Base-by-base conservation (phyloP, 192 early-diverging fungal genomes). In the Allomyces javanicus region DNA sequence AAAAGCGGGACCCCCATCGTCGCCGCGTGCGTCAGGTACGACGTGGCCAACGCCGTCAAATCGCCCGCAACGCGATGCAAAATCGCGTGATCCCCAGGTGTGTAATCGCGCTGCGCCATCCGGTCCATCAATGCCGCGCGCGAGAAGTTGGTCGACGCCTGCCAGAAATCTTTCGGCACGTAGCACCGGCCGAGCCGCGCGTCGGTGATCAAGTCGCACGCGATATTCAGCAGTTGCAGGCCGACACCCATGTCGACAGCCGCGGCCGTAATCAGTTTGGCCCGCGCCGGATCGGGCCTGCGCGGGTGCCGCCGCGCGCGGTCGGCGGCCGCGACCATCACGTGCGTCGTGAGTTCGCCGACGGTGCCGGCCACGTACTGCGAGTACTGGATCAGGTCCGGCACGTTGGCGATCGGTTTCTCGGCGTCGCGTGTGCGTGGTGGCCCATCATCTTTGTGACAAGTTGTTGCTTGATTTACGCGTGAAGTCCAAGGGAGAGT, bases 221-320 rank as follows among this genome's bases (percentile, higher is more conserved):
- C 64, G 61, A 71, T 72, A 62, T 76, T 76, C 22, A 75, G 63
- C 25, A 76, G 55, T 50, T 76, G 75, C 62, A 76, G 44, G 14
- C 73, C 70, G 19, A 69, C 64, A 1, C 75, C 75, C 70, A 76
- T 68, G 21, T 68, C 67, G n/a, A 70, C 21, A 0, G 50, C 50
- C 2, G 50, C 17, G 2, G 50, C 50, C 0, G 33, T 9, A 7
- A 40, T 9, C 7, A 40, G 7, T 7, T 40, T 40, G 33, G 33
- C 33, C 4, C 33, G 33, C 7, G 33, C 33, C 4, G 33, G 33
- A 9, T 40, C 33, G 33, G 33, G 33, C 33, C 9, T 40, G 33
- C 33, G 33, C 33, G 33, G 33, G 7, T 40, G 33, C 33, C 33
- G 33, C 50, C 12, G 50, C 17, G 21, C 50, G 1, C 50, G 50